Conservation (phyloP, 1,284 basidiomycete species). For the Sporisorium scitamineum region DNA sequence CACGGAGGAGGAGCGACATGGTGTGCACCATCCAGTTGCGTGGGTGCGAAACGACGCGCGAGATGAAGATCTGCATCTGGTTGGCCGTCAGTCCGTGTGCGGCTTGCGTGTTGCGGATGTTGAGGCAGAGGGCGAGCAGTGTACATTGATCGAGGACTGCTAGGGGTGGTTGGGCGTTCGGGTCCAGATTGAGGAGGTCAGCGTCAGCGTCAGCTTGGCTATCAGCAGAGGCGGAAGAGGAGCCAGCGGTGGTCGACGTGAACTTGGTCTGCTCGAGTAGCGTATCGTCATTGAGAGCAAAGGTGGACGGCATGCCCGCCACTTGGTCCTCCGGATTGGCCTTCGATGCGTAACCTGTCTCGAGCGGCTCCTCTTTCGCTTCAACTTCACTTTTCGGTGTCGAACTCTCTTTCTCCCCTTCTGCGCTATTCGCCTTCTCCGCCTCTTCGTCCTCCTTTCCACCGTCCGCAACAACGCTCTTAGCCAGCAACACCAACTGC, state of each 20-base stretch:
- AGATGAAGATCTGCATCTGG: conserved; percentile 66
- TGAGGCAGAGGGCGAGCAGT: conserved; percentile 65
- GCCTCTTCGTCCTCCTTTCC: conserved; percentile 49
- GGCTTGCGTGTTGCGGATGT: conserved; percentile 66
- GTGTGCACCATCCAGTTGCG: conserved; percentile 69
- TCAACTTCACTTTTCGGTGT: conserved; percentile 42
- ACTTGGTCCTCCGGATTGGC: conserved; percentile 53
- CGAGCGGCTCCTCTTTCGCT: conserved; percentile 14
- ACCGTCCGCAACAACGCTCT: conserved; percentile 73
- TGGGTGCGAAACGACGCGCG: conserved; percentile 60
- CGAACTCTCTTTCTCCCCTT: background rate
- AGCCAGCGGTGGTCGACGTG: conserved; percentile 72
- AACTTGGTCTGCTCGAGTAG: conserved; percentile 94
- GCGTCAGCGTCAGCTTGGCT: conserved; percentile 52
- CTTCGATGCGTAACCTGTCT: conserved; percentile 51
- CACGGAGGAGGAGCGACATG: conserved; percentile 66
- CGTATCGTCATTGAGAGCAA: conserved; percentile 93
- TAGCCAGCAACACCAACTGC: conserved; percentile 93
- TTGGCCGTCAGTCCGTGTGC: conserved; percentile 68
- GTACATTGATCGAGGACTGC: conserved; percentile 65
- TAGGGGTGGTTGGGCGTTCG: conserved; percentile 78
- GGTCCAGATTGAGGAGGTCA: conserved; percentile 76
- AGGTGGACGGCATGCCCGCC: conserved; percentile 76
- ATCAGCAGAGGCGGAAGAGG: conserved; percentile 70
- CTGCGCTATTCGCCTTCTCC: conserved; percentile 21